Evolutionary conservation across 2,329 filamentous ascomycete genomes (phyloP).

Genomic region (Fusarium haematococcum): DNA sequence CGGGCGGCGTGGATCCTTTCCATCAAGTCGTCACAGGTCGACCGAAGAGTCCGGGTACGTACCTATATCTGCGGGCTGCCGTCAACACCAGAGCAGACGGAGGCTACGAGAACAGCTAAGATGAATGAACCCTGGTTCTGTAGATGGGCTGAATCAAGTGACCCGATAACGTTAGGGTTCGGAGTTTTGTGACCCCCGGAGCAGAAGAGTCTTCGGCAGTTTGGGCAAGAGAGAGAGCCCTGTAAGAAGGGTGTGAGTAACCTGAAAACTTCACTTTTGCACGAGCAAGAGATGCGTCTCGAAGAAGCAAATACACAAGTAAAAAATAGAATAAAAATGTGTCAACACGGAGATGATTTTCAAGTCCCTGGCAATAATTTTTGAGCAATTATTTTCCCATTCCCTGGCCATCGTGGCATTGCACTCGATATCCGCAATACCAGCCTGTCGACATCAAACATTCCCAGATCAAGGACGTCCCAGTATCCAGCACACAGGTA

Average conservation of each 20-base stretch:
- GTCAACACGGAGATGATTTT: neutral
- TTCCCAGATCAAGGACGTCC: neutral
- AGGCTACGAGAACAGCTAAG: neutral
- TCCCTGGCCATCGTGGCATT: neutral
- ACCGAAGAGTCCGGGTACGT: neutral
- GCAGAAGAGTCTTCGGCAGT: neutral
- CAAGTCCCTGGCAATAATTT: neutral
- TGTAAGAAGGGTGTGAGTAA: neutral
- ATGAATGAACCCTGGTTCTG: slow-evolving; percentile 4
- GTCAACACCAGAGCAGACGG: neutral
- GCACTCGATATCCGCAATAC: neutral
- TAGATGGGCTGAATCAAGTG: slow-evolving; percentile 7
- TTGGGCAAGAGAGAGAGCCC: neutral
- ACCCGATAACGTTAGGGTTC: neutral
- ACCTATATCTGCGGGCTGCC: neutral
- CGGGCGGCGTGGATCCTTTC: slow-evolving; percentile 10
- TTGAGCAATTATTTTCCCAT: neutral
- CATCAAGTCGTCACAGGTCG: neutral
- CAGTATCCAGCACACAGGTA: neutral
- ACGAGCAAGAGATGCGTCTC: neutral
- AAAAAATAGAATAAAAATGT: neutral
- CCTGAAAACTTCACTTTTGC: neutral
- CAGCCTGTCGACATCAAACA: neutral
- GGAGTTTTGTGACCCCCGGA: neutral
- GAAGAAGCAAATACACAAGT: neutral